Conservation (phyloP, 257 asterid genomes). For the Sherardia arvensis region DNA sequence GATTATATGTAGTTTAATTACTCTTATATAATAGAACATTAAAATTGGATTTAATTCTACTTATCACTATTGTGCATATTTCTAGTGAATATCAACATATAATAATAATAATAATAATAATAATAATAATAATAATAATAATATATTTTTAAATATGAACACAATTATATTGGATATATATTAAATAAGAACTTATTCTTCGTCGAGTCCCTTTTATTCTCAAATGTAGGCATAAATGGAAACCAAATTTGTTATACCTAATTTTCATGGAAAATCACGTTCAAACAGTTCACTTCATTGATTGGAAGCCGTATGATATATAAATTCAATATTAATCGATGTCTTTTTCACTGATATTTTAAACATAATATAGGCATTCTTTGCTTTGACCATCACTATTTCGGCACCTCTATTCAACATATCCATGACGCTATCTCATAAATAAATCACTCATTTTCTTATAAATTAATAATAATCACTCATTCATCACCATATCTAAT, state of each 20-base stretch:
- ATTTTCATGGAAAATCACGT: background rate
- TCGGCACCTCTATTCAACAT: background rate
- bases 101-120: too few species aligned
- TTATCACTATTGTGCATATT: too few species aligned
- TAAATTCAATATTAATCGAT: background rate
- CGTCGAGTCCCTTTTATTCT: background rate
- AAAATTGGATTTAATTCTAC: too few species aligned
- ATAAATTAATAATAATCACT: too few species aligned
- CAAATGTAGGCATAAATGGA: background rate
- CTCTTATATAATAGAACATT: too few species aligned
- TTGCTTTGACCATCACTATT: slow-evolving; percentile 2
- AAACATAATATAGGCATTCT: background rate
- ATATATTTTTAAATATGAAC: too few species aligned
- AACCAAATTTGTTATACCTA: background rate
- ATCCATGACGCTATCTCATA: background rate
- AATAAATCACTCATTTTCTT: background rate
- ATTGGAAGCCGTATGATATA: background rate
- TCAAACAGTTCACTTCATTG: background rate
- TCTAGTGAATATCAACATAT: too few species aligned
- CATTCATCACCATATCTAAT: background rate
- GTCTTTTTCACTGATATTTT: background rate
- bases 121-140: too few species aligned
- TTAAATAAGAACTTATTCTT: too few species aligned
- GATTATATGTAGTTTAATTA: too few species aligned
- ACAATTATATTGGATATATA: too few species aligned